Evolutionary conservation across 2,329 filamentous ascomycete species (phyloP).

Genomic region (Trichoderma hamatum): DNA sequence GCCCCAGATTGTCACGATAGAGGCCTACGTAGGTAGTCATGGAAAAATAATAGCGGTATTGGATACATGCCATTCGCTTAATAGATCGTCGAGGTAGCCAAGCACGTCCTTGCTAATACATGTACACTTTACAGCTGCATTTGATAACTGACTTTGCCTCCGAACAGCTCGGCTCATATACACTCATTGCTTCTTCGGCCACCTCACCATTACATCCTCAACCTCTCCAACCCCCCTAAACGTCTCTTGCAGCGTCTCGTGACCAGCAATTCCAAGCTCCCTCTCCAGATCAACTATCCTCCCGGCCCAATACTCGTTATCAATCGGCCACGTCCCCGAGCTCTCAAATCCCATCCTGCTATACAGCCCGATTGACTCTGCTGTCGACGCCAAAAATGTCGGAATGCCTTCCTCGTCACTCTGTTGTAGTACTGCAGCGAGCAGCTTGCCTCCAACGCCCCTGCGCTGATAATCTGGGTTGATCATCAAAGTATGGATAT

Average conservation of each 20-base stretch:
- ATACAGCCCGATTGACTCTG: slow-evolving; percentile 31
- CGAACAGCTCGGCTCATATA: neutral
- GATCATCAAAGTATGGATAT: slow-evolving; percentile 33
- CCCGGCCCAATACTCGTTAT: slow-evolving; percentile 30
- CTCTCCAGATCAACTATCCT: slow-evolving; percentile 21
- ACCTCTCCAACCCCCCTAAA: slow-evolving; percentile 31
- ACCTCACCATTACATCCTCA: slow-evolving; percentile 30
- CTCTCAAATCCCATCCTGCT: slow-evolving; percentile 29
- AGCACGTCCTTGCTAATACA: neutral
- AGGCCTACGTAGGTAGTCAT: no score
- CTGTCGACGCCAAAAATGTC: slow-evolving; percentile 31
- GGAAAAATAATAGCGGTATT: neutral
- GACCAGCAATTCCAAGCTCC: slow-evolving; percentile 25
- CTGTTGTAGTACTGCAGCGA: slow-evolving; percentile 20
- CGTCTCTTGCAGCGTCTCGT: slow-evolving; percentile 22
- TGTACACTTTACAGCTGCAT: neutral
- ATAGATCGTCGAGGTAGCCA: neutral
- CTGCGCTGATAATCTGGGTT: slow-evolving; percentile 31
- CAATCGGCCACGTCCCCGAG: slow-evolving; percentile 30
- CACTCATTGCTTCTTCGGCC: neutral
- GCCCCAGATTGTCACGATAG: neutral
- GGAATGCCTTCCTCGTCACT: slow-evolving; percentile 27
- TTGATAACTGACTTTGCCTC: neutral
- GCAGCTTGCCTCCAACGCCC: slow-evolving; percentile 29
- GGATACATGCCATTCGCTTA: neutral